Conservation (phyloP, 495 filamentous ascomycete genomes). For the Penicillium ochrochloron region DNA sequence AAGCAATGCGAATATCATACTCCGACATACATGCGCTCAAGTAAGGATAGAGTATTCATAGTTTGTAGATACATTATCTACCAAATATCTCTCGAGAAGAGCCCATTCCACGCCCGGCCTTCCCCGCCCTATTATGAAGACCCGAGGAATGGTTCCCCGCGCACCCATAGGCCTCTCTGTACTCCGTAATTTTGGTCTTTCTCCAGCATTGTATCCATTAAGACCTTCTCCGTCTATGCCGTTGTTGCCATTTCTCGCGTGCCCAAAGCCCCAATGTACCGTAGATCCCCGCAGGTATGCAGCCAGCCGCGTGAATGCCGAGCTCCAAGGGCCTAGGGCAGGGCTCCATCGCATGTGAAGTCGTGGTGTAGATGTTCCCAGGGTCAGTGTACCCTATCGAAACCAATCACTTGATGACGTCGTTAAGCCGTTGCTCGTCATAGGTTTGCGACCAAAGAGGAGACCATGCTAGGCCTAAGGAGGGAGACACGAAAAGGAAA, state of each 20-base stretch:
- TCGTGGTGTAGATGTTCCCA: neutral
- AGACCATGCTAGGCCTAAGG: neutral
- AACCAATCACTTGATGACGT: neutral
- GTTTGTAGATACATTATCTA: neutral
- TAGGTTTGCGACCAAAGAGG: neutral
- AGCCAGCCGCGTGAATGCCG: conserved; percentile 21
- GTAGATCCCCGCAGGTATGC: conserved; percentile 15
- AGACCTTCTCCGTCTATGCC: conserved; percentile 5
- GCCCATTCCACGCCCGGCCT: conserved; percentile 14
- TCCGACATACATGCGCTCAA: neutral
- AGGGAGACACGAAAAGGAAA: neutral
- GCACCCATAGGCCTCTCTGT: neutral
- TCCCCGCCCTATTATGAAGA: conserved; percentile 4
- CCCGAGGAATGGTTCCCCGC: conserved; percentile 11
- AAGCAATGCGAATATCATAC: neutral
- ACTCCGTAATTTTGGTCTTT: neutral
- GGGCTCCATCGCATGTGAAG: conserved; percentile 16
- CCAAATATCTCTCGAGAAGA: neutral
- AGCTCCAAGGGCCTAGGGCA: conserved; percentile 10
- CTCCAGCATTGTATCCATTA: neutral
- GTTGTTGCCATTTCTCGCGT: conserved; percentile 7
- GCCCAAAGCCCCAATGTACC: conserved; percentile 9
- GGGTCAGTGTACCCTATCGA: conserved; percentile 15
- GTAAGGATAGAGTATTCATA: neutral
- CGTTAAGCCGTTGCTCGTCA: neutral